Base-by-base conservation (phyloP, 1,139 yeast genomes). In the Kodamaea sp. region DNA sequence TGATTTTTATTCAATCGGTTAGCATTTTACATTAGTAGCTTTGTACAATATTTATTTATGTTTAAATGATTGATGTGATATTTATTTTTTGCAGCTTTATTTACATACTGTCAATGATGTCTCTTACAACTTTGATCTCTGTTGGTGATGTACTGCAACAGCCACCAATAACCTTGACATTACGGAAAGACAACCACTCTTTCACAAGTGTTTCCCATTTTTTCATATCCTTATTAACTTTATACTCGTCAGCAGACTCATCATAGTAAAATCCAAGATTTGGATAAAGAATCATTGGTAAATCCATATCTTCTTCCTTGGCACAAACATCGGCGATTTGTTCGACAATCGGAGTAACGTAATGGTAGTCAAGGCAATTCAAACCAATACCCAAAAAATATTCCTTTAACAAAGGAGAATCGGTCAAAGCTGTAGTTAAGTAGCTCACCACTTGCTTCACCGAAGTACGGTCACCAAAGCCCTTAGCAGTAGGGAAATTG, bases 61-160 rank as follows among this genome's bases (percentile, higher is more conserved):
- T 15, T 15, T 15, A 15, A 15, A 15, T 15, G 20, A 15, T 15
- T 15, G 4, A 15, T 15, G 20, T 15, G 20, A 15, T 15, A 15
- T 15, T 15, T 15, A 15, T 15, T 15, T 15, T 15, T 15, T 15
- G 20, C 20, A 15, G 4, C 20, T 4, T 15, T 15, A 15, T 15
- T 15, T 15, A 15, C 20, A 22, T n/a, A 29, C 12, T 12, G 30
- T 43, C 48, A 10, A 54, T 32, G 7, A 39, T 39, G 9, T 37
- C 36, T 29, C 48, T 37, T 11, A 60, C 52, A 27, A 40, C 37
- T n/a, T 39, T 47, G 27, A 75, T 70, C 35, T 76, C 79, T 8
- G 47, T 45, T 1, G 80, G 78, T 1, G 73, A 68, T 2, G 80
- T 76, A 37, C 81, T 63, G 45, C 84, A 79, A 49, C 84, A 79